Conservation (phyloP, 768 basidiomycete genomes). For the Lenzites betulinus region DNA sequence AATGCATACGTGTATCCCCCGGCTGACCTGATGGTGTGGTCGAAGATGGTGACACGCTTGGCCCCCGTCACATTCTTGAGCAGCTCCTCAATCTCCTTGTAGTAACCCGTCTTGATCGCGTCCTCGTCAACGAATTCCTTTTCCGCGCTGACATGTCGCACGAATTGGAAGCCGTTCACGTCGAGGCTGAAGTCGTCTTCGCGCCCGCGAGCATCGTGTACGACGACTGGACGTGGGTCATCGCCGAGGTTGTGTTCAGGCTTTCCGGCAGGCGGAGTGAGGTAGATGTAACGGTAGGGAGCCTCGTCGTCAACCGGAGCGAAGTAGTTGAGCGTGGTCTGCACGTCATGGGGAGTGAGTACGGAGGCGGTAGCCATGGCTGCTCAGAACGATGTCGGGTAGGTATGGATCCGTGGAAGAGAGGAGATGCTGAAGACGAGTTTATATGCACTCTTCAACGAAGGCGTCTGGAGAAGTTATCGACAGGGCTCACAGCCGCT, state of each 20-base stretch:
- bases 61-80: constrained; percentile 43
- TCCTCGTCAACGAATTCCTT: constrained; percentile 45
- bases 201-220: constrained; percentile 36
- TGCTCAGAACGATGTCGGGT: not conserved
- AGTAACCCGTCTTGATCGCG: constrained; percentile 40
- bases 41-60: constrained; percentile 45
- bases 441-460: not conserved
- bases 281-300: constrained; percentile 38
- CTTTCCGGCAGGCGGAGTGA: constrained; percentile 24
- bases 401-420: not conserved
- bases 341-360: constrained; percentile 38
- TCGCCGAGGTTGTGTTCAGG: constrained; percentile 34
- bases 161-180: constrained; percentile 47
- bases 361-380: constrained; percentile 28
- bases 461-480: no score
- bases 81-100: constrained; percentile 44
- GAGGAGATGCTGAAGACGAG: no score
- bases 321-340: constrained; percentile 42
- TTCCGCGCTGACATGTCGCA: constrained; percentile 36
- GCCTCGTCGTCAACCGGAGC: constrained; percentile 30
- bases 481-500: not conserved
- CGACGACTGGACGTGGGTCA: constrained; percentile 29
- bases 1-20: not conserved
- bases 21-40: constrained; percentile 44
- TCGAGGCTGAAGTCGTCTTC: constrained; percentile 37